These are phyloP conservation scores for Striga asiatica DNA, from an alignment of 257 asterid genomes.

Conservation along the genomic window DNA sequence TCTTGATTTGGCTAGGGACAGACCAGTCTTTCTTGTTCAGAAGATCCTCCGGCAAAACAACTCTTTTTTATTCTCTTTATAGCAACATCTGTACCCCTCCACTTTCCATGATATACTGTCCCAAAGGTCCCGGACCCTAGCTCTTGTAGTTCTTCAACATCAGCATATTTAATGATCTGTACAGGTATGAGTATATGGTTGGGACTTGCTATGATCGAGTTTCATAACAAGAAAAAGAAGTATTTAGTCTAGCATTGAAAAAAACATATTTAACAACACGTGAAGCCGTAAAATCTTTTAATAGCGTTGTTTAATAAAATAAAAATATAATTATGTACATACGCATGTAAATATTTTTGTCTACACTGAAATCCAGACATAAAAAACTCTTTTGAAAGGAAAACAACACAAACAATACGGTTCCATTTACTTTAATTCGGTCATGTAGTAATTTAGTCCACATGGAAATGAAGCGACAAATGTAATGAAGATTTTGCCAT, in stretches of 20 bases:
- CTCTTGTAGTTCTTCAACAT: slow-evolving; percentile 36
- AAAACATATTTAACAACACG: neutral
- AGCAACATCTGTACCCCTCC: slow-evolving; percentile 42
- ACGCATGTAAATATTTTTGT: neutral
- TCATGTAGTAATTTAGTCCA: too few species aligned
- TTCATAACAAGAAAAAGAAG: neutral
- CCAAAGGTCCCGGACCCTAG: slow-evolving; percentile 41
- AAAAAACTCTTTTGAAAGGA: neutral
- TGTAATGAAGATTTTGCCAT: neutral
- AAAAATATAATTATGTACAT: neutral
- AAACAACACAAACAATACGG: neutral
- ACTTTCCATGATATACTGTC: slow-evolving; percentile 35
- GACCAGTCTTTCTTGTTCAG: slow-evolving; percentile 37
- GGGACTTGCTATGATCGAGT: neutral
- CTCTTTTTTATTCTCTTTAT: slow-evolving; percentile 35
- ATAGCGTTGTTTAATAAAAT: neutral
- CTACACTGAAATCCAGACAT: neutral
- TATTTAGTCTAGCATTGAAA: too few species aligned
- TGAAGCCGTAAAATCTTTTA: neutral
- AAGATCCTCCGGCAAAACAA: slow-evolving; percentile 27
- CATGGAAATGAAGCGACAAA: neutral
- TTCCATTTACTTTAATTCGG: neutral
- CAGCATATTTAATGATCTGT: slow-evolving; percentile 30
- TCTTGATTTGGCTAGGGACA: slow-evolving; percentile 7
- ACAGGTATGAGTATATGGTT: neutral